phyloP scores from a whole-genome alignment of 1,139 yeast species.

The Suhomyces chickasaworum region DNA sequence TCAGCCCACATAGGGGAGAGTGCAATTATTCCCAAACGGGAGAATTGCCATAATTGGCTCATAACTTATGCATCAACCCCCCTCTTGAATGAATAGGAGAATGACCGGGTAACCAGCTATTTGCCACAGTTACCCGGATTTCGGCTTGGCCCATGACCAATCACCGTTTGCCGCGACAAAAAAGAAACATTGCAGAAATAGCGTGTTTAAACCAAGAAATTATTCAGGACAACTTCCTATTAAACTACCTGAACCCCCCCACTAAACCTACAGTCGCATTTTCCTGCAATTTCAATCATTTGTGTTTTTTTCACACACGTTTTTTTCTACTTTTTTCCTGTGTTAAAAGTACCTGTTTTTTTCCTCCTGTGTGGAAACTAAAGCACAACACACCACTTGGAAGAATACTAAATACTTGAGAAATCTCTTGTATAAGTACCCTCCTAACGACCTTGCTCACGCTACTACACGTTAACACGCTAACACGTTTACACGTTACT shows the following conservation, averaged over 20 bases:
- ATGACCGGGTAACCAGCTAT: constrained; percentile 11
- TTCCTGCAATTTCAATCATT: constrained; percentile 1
- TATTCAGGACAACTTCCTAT: constrained; percentile 12
- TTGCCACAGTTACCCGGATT: constrained; percentile 8
- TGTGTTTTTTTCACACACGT: constrained; percentile 8
- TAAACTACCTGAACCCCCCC: constrained; percentile 13
- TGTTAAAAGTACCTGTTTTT: constrained; percentile 17
- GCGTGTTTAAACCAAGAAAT: constrained; percentile 5
- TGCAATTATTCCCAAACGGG: neutral
- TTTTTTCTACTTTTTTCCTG: constrained; percentile 14
- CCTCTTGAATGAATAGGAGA: constrained; percentile 7
- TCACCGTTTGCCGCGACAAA: constrained; percentile 4
- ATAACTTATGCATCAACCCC: neutral
- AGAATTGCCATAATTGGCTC: neutral
- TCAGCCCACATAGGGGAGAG: constrained; percentile 3
- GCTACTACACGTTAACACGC: neutral
- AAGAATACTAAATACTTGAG: neutral
- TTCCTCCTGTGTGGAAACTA: constrained; percentile 14
- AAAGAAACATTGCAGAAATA: constrained; percentile 4
- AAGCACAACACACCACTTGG: constrained; percentile 11
- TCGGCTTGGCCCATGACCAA: constrained; percentile 4
- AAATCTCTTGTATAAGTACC: neutral
- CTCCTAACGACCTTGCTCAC: constrained; percentile 4
- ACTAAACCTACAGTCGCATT: constrained; percentile 7
- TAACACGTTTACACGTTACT: too few species aligned